A percentile compares a stretch with the other conserved stretches of the same genome.
phyloP scores from a whole-genome alignment of 78 protist genomes.

The Creolimax fragrantissima region DNA sequence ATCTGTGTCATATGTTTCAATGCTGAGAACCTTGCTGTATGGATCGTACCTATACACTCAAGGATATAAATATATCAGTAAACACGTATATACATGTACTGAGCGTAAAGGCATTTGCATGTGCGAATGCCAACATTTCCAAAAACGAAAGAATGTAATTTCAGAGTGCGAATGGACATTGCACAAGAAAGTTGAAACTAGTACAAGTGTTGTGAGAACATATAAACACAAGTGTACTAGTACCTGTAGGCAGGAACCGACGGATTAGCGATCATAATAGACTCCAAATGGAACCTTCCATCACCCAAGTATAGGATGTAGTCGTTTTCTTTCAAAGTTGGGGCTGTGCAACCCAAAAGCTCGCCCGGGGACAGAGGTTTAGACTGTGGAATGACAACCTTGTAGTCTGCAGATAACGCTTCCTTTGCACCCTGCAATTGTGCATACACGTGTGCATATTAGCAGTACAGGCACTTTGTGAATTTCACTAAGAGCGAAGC shows the following conservation, averaged over 20 bases:
- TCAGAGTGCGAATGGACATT: too few species aligned
- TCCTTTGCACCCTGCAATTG: slow-evolving; percentile 31
- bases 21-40: slow-evolving; percentile 61
- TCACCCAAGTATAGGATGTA: slow-evolving; percentile 77
- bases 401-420: slow-evolving; percentile 25
- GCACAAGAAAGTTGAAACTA: too few species aligned
- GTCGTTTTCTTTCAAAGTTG: background rate
- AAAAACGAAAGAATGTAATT: too few species aligned
- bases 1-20: slow-evolving; percentile 62
- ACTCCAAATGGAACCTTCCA: slow-evolving; percentile 96
- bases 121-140: too few species aligned
- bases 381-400: slow-evolving; percentile 69
- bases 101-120: too few species aligned
- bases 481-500: too few species aligned
- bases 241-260: slow-evolving; percentile 67
- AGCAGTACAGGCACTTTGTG: too few species aligned
- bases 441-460: too few species aligned
- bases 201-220: too few species aligned
- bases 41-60: slow-evolving; percentile 27
- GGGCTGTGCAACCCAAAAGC: slow-evolving; percentile 50
- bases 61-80: background rate
- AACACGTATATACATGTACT: background rate
- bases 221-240: too few species aligned
- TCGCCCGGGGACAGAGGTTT: slow-evolving; percentile 93
- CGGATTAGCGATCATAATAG: slow-evolving; percentile 92